Evolutionary conservation across 257 asterid species (phyloP).

Genomic region (Salvia rosmarinus): DNA sequence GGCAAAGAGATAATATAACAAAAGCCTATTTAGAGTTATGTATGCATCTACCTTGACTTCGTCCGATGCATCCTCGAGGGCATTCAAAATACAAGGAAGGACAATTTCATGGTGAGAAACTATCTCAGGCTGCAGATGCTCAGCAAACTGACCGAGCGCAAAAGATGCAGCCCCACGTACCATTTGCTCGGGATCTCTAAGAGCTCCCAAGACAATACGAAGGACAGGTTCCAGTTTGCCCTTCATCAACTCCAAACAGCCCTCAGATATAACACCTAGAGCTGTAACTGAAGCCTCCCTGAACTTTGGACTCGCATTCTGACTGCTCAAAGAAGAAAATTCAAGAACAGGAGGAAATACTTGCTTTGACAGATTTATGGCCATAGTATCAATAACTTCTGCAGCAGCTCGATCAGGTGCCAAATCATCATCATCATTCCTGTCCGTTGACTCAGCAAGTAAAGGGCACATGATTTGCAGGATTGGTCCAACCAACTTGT

Average conservation of each 20-base stretch:
- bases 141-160: slow-evolving; percentile 95
- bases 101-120: slow-evolving; percentile 84
- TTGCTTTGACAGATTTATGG: slow-evolving; percentile 77
- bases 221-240: slow-evolving; percentile 80
- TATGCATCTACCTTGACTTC: slow-evolving; percentile 81
- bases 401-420: slow-evolving; percentile 99
- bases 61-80: slow-evolving; percentile 93
- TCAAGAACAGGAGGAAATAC: slow-evolving; percentile 93
- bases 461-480: slow-evolving; percentile 95
- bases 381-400: slow-evolving; percentile 98
- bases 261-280: slow-evolving; percentile 92
- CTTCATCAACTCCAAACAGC: slow-evolving; percentile 90
- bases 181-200: slow-evolving; percentile 98
- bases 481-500: slow-evolving; percentile 92
- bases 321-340: slow-evolving; percentile 89
- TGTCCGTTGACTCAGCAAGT: slow-evolving; percentile 80
- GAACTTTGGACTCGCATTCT: slow-evolving; percentile 83
- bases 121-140: slow-evolving; percentile 96
- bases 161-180: slow-evolving; percentile 99
- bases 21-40: slow-evolving; percentile 3
- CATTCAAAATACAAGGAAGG: slow-evolving; percentile 90
- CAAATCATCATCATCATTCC: slow-evolving; percentile 88
- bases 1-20: slow-evolving; percentile 25
- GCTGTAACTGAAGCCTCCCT: slow-evolving; percentile 99
- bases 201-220: slow-evolving; percentile 77